These are phyloP conservation scores for Rhodomyrtus psidioides DNA, from an alignment of 441 rosid species.

Conservation along the genomic window DNA sequence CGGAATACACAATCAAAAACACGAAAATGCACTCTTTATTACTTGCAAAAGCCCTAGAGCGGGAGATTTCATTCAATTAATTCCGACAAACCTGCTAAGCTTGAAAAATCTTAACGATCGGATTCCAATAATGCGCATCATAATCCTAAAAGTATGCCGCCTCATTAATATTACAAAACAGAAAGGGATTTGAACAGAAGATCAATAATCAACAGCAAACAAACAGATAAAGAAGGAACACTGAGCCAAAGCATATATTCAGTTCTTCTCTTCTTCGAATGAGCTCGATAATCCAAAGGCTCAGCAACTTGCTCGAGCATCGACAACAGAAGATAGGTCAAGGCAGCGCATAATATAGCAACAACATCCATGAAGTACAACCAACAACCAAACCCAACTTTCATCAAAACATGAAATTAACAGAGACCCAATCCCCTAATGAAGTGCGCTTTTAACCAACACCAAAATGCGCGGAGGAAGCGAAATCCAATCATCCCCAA, in stretches of 20 bases:
- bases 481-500: background rate
- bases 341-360: background rate
- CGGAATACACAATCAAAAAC: background rate
- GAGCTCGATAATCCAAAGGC: background rate
- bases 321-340: background rate
- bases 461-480: background rate
- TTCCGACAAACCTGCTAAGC: background rate
- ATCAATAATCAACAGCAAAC: background rate
- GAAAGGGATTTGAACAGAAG: background rate
- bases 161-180: background rate
- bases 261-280: background rate
- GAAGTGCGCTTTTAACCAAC: background rate
- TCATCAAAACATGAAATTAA: background rate
- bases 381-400: background rate
- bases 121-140: background rate
- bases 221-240: background rate
- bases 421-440: background rate
- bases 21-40: background rate
- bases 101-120: background rate
- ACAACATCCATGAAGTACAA: background rate
- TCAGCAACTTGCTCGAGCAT: background rate
- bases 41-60: background rate
- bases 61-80: background rate
- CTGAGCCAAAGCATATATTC: background rate
- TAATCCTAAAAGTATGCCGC: background rate